Conservation (phyloP, 1,139 yeast genomes). For the Yamadazyma pseudoaaseri region DNA sequence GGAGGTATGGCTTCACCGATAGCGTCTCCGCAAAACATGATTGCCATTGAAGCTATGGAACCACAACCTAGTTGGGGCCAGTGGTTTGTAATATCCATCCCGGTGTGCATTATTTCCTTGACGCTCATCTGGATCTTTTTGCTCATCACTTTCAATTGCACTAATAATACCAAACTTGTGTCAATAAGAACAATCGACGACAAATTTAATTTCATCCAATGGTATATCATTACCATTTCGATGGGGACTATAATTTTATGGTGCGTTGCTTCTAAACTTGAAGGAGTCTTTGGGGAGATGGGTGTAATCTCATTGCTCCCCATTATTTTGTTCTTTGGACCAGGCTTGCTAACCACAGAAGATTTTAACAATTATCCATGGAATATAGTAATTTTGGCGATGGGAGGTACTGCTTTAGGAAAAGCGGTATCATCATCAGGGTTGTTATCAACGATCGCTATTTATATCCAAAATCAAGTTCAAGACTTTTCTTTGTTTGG, state of each 20-base stretch:
- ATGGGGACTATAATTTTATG: constrained; percentile 62
- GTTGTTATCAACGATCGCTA: constrained; percentile 61
- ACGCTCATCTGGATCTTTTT: constrained; percentile 57
- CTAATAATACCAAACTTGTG: constrained; percentile 40
- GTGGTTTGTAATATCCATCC: constrained; percentile 70
- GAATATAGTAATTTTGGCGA: constrained; percentile 72
- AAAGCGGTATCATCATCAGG: constrained; percentile 75
- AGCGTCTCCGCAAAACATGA: constrained; percentile 75
- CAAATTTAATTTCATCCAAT: constrained; percentile 58
- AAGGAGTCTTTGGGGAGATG: constrained; percentile 62
- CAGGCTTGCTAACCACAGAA: constrained; percentile 61
- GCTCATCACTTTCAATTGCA: constrained; percentile 55
- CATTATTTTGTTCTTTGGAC: constrained; percentile 64
- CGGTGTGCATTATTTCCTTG: constrained; percentile 56
- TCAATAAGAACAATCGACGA: constrained; percentile 61
- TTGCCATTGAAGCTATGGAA: constrained; percentile 65
- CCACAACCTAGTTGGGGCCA: constrained; percentile 77
- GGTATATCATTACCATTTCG: constrained; percentile 56
- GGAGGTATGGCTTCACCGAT: constrained; percentile 86
- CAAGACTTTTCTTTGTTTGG: constrained; percentile 58
- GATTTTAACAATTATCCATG: constrained; percentile 75
- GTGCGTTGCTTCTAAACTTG: constrained; percentile 65
- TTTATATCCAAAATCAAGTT: constrained; percentile 53
- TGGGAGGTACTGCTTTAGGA: constrained; percentile 79
- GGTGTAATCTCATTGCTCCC: constrained; percentile 72